Percentiles rank a stretch among this genome's conserved stretches.
These are phyloP conservation scores for Botrytis hyacinthi DNA, from an alignment of 2,329 filamentous ascomycete genomes.

Conservation along the genomic window DNA sequence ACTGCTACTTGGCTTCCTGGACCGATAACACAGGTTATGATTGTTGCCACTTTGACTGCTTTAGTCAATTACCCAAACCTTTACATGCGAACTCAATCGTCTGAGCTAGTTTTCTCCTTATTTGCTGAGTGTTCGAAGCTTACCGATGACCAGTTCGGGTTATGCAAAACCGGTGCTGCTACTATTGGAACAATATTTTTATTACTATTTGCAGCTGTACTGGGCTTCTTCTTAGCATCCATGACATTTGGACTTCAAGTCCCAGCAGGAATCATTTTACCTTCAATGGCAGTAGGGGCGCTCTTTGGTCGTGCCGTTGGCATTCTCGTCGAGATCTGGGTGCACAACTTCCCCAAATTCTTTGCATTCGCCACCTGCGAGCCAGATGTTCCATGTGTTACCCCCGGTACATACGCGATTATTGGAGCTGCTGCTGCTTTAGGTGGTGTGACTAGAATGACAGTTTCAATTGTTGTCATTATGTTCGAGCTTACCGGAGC, in stretches of 20 bases:
- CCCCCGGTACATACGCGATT: conserved; percentile 93
- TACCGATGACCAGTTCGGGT: conserved; percentile 80
- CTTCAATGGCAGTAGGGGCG: conserved; percentile 93
- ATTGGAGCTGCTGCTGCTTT: conserved; percentile 94
- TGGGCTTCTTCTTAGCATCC: conserved; percentile 81
- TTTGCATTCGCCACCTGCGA: conserved; percentile 20
- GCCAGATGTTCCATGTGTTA: conserved; percentile 80
- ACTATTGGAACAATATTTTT: conserved; percentile 80
- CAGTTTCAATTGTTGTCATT: conserved; percentile 96
- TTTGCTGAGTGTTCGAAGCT: conserved; percentile 87
- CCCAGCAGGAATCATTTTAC: conserved; percentile 91
- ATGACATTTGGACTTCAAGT: conserved; percentile 94
- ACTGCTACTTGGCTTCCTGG: conserved; percentile 61
- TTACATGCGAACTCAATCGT: conserved; percentile 91
- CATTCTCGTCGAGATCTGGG: conserved; percentile 85
- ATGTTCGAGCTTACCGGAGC: conserved; percentile 99
- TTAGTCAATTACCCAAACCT: conserved; percentile 93
- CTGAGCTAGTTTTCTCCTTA: conserved; percentile 85
- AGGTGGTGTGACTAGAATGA: conserved; percentile 91
- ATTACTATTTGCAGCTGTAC: conserved; percentile 74
- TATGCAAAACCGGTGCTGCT: conserved; percentile 84
- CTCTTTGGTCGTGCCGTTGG: conserved; percentile 86
- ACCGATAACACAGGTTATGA: conserved; percentile 75
- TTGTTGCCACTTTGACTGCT: conserved; percentile 79
- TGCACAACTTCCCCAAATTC: conserved; percentile 48